A percentile compares a stretch with the other conserved stretches of the same genome.
Evolutionary conservation across 306 rosid species (phyloP).

Genomic region (Sophora flavescens): DNA sequence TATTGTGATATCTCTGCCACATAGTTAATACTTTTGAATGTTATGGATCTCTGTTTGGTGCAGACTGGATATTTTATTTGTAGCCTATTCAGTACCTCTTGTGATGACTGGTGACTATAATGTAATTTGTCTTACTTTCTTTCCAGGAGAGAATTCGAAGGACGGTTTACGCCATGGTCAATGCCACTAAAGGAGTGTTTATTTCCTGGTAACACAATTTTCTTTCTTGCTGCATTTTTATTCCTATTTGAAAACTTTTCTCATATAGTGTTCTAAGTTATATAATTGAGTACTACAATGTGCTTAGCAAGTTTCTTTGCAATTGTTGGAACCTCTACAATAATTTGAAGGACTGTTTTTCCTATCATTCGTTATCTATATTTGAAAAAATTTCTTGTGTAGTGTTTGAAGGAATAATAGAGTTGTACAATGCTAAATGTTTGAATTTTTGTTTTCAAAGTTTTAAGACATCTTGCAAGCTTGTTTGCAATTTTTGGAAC

Average conservation of each 20-base stretch:
- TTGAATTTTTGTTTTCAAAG: background rate
- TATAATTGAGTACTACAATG: background rate
- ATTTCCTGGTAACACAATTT: slow-evolving; percentile 51
- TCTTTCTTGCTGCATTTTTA: background rate
- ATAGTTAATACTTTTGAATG: background rate
- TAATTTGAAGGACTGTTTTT: background rate
- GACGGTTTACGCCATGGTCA: slow-evolving; percentile 50
- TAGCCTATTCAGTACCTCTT: background rate
- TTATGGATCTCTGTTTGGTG: background rate
- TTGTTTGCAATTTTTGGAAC: background rate
- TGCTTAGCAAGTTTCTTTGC: slow-evolving; percentile 1
- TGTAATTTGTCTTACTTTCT: slow-evolving; percentile 25
- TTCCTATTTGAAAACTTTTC: background rate
- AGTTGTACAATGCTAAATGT: background rate
- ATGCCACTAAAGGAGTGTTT: slow-evolving; percentile 61
- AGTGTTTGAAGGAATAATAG: background rate
- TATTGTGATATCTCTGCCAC: too few species aligned
- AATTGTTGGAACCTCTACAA: slow-evolving; percentile 16
- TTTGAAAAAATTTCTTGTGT: background rate
- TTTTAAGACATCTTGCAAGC: background rate
- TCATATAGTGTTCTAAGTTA: background rate
- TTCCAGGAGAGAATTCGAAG: slow-evolving; percentile 32
- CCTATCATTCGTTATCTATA: background rate
- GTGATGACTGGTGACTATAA: slow-evolving; percentile 18
- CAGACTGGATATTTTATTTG: background rate